These are phyloP conservation scores for Sodiomyces alkalinus DNA, from an alignment of 2,329 filamentous ascomycete genomes.

Conservation along the genomic window DNA sequence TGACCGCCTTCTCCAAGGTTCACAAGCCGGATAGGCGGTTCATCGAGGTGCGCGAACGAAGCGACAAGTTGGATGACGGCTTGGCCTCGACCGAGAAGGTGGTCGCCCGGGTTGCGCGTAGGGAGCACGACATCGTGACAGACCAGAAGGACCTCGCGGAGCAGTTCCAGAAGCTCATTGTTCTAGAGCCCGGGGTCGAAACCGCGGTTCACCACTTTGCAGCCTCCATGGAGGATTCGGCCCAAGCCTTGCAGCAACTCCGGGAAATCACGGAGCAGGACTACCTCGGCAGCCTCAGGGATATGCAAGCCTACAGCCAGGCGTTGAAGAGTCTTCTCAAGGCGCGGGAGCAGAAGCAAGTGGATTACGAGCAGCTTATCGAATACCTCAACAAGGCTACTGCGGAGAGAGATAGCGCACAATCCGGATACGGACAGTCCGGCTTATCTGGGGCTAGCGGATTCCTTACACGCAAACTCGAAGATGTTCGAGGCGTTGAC, in stretches of 20 bases:
- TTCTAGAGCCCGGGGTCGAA: conserved; percentile 77
- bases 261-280: conserved; percentile 90
- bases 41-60: conserved; percentile 81
- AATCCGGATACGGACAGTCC: conserved; percentile 37
- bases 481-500: conserved; percentile 92
- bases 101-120: conserved; percentile 75
- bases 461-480: conserved; percentile 86
- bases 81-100: conserved; percentile 88
- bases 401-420: conserved; percentile 66
- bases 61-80: conserved; percentile 89
- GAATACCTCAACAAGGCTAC: conserved; percentile 91
- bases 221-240: conserved; percentile 70
- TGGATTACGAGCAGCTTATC: conserved; percentile 90
- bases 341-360: conserved; percentile 89
- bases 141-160: conserved; percentile 83
- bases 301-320: conserved; percentile 91
- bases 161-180: conserved; percentile 88
- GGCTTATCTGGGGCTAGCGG: conserved; percentile 62
- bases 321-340: conserved; percentile 80
- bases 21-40: conserved; percentile 92
- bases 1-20: conserved; percentile 94
- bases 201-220: conserved; percentile 73
- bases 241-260: conserved; percentile 60
- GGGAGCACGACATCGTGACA: conserved; percentile 73
- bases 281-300: conserved; percentile 79